Evolutionary conservation across 306 rosid species (phyloP).

Genomic region (Medicago lupulina): DNA sequence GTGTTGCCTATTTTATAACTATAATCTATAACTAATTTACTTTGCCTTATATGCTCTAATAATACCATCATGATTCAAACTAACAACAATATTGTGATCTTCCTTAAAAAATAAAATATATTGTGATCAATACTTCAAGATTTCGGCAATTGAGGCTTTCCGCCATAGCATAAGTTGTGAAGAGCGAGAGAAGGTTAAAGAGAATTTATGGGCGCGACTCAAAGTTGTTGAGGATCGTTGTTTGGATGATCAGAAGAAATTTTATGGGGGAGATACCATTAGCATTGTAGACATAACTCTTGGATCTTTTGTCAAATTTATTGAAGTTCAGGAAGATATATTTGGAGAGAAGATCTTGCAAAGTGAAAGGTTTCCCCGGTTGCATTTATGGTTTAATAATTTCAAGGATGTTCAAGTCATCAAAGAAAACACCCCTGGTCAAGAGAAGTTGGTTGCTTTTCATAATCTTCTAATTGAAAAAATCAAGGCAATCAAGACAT

Average conservation of each 20-base stretch:
- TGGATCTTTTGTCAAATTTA: conserved; percentile 12
- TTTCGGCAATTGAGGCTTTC: neutral
- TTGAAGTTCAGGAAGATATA: conserved; percentile 8
- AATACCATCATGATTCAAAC: conserved; percentile 8
- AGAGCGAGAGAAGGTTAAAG: conserved; percentile 29
- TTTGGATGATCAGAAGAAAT: conserved; percentile 29
- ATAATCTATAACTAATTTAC: too few relatives aligned
- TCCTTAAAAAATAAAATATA: too few relatives aligned
- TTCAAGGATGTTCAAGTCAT: conserved; percentile 52
- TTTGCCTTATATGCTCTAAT: neutral
- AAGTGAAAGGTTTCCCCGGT: conserved; percentile 1
- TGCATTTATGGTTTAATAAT: conserved; percentile 46
- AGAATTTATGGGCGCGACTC: conserved; percentile 19
- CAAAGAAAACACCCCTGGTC: conserved; percentile 52
- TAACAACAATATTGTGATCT: conserved; percentile 1
- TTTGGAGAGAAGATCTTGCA: conserved; percentile 31
- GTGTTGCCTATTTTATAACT: too few relatives aligned
- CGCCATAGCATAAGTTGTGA: neutral
- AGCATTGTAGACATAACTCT: conserved; percentile 48
- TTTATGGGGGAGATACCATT: conserved; percentile 46
- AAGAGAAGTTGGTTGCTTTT: conserved; percentile 13
- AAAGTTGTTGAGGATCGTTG: conserved; percentile 37
- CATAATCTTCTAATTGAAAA: neutral
- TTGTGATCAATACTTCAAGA: neutral
- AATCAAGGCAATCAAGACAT: neutral